phyloP scores from a whole-genome alignment of 257 asterid species.

The Anisodus acutangulus region DNA sequence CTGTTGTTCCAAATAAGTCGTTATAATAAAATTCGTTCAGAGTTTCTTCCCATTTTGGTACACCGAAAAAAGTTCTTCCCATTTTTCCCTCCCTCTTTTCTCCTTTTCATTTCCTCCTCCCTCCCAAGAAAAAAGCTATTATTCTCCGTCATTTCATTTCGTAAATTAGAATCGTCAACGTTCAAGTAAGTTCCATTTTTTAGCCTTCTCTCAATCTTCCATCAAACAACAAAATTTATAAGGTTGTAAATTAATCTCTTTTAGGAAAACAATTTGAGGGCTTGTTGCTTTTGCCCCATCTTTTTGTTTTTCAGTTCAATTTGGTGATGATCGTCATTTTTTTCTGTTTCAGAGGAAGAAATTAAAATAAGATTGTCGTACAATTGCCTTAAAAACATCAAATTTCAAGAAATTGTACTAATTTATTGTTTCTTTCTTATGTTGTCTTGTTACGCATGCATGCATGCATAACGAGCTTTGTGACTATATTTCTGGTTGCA shows the following conservation, averaged over 20 bases:
- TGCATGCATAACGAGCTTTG: constrained; percentile 17
- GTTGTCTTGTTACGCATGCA: constrained; percentile 10
- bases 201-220: neutral
- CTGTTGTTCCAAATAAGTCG: constrained; percentile 1
- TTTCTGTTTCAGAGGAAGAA: neutral
- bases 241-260: neutral
- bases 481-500: neutral
- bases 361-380: constrained; percentile 8
- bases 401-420: neutral
- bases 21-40: neutral
- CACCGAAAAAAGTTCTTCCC: neutral
- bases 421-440: neutral
- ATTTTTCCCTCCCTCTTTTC: neutral
- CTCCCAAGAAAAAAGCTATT: neutral
- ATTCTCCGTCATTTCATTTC: neutral
- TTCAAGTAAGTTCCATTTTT: constrained; percentile 21
- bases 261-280: no score
- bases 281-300: neutral
- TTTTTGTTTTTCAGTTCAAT: neutral
- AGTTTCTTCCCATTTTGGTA: neutral
- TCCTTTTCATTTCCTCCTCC: neutral
- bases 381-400: neutral
- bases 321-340: neutral
- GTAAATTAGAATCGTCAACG: neutral
- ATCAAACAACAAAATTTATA: no score